Percentiles rank a stretch among this genome's conserved stretches.
These are phyloP conservation scores for Penicillium sp. DNA, from an alignment of 2,329 filamentous ascomycete genomes.

Conservation along the genomic window DNA sequence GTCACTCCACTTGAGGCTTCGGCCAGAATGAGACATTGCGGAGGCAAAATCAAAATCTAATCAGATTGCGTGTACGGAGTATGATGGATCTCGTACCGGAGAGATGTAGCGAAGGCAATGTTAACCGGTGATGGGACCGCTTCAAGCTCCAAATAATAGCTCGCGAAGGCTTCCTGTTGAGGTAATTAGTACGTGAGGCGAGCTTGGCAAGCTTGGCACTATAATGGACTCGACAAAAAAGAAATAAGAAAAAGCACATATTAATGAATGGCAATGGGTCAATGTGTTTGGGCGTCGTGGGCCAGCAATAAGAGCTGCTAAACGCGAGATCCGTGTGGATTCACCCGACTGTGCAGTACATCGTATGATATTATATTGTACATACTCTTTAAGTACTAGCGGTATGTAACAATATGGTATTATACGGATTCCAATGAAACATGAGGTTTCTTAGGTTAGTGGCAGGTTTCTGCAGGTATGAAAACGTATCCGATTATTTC, in stretches of 20 bases:
- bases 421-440: background rate
- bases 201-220: constrained; percentile 3
- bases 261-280: background rate
- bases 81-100: background rate
- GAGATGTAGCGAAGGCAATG: background rate
- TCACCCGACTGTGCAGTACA: background rate
- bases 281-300: background rate
- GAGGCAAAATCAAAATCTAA: constrained; percentile 2
- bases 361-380: background rate
- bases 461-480: background rate
- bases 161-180: background rate
- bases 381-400: background rate
- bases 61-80: constrained; percentile 1
- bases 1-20: background rate
- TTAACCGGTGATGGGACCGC: background rate
- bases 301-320: background rate
- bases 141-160: background rate
- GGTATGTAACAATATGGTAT: background rate
- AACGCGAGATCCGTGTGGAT: background rate
- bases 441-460: background rate
- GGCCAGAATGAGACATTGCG: background rate
- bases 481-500: background rate
- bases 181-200: background rate
- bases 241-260: background rate
- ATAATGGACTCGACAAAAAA: background rate